Evolutionary conservation across 768 basidiomycete species (phyloP), one percentile per base, ranked within the genome.

Genomic region (Amanita pseudoporphyria): DNA sequence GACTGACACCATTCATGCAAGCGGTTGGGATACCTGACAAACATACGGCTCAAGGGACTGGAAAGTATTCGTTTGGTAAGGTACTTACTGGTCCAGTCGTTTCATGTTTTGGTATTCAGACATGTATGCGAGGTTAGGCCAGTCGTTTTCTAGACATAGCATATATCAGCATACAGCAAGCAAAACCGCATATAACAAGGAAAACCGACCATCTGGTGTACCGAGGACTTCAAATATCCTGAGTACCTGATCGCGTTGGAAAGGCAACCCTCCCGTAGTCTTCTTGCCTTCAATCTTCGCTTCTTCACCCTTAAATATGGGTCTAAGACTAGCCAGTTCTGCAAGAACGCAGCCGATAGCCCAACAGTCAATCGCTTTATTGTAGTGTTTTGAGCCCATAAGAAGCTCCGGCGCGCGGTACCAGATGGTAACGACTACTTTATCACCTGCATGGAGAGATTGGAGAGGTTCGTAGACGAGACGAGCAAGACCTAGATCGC

Each of bases 341-440:
- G 94, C 96, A 67, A 95, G 85, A 38, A 99, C 97, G 62, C 96
- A 99, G 0, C 94, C 96, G 5, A 97, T 83, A 19, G 96, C 94
- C 96, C 96, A 99, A 47, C 91, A 82, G 62, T 99, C 93, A 35
- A 98, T 83, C 3, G 94, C 88, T 57, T 90, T 92, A 56, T 96
- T 95, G 64, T 99, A 99, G 65, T 99, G 96, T 54, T 93, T 91
- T 1, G 95, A 92, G 24, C 96, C 95, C 69, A 99, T 76, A 9
- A 99, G 76, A 2, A 99, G 79, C 62, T 99, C 96, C 0, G 96
- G 96, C 6, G 92, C 91, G 46, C 96, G 87, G 63, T 99, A 99
- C 96, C 96, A 98, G 60, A 99, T 98, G 0, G 96, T 99, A 10
- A 99, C 96, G 31, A 98, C 96, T 22, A 99, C 94, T 60, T 98